Evolutionary conservation across 2,329 filamentous ascomycete genomes (phyloP).

Genomic region (Blumeria hordei): DNA sequence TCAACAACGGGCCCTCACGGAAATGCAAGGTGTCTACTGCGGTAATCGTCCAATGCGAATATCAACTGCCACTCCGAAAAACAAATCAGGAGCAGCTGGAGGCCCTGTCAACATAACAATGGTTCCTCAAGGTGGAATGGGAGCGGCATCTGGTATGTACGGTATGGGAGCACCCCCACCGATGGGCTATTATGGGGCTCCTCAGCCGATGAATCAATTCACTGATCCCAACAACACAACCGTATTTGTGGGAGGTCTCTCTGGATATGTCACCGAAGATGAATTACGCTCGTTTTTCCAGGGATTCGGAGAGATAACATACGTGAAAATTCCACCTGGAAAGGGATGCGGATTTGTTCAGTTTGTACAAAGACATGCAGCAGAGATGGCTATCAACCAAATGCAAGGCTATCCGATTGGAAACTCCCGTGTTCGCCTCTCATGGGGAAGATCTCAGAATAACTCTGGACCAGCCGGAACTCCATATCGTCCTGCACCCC

Average conservation of each 20-base stretch:
- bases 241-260: constrained; percentile 90
- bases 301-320: constrained; percentile 96
- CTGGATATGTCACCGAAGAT: constrained; percentile 95
- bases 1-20: constrained; percentile 80
- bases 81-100: constrained; percentile 34
- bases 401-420: constrained; percentile 99
- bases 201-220: constrained; percentile 94
- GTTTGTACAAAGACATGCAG: constrained; percentile 94
- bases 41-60: constrained; percentile 98
- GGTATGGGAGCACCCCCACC: constrained; percentile 37
- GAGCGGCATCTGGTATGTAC: constrained; percentile 32
- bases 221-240: constrained; percentile 99
- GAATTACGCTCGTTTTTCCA: constrained; percentile 99
- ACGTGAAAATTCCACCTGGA: constrained; percentile 97
- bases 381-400: constrained; percentile 99
- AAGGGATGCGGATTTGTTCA: constrained; percentile 98
- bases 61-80: constrained; percentile 93
- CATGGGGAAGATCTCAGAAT: constrained; percentile 96
- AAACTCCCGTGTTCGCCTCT: constrained; percentile 90
- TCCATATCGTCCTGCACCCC: constrained; percentile 83
- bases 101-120: constrained; percentile 25
- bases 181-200: constrained; percentile 41
- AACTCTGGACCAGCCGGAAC: constrained; percentile 93
- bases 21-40: constrained; percentile 99
- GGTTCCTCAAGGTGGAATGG: constrained; percentile 20